Evolutionary conservation across 2,329 filamentous ascomycete genomes (phyloP), one percentile per base, ranked within the genome.

Genomic region (Botrytis sinoallii): DNA sequence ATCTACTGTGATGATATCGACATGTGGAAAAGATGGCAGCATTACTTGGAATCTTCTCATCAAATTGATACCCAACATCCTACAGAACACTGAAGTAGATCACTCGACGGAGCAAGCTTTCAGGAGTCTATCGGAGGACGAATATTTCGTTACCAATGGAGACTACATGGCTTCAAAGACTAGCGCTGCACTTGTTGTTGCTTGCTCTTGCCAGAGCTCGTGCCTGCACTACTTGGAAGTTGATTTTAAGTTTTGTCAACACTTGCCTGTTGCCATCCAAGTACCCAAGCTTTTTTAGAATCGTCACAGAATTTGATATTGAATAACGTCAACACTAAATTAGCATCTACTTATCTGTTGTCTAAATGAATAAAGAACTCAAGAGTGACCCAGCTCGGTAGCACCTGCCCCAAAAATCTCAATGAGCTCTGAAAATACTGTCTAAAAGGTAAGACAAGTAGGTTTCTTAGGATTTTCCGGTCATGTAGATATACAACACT

Each of bases 281-380:
- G 48, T 22, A 12, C 22, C 4, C 9, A 12, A 25, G 4, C 8
- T 25, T 12, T 52, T 22, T 10, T 7, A 25, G 32, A 3, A 12
- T 8, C 9, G 18, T 22, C 9, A 3, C 35, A 38, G 32, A 22
- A 38, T 60, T 25, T 25, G 46, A 25, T 12, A 4, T 10, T 12
- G 10, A 48, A 48, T 25, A n/a, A n/a, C 25, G 9, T 14, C 22
- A 52, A n/a, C 22, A n/a, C 22, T 52, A 52, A n/a, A 14, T n/a
- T n/a, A n/a, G 25, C 9, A 52, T 4, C 4, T 14, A n/a, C 0
- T 25, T 5, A 14, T 6, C 9, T 10, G 18, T n/a, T 6, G 12
- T 20, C 46, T 12, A 52, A 25, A 52, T n/a, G 25, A 7, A 8
- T 10, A 14, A 52, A 12, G 10, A 38, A 16, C 20, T 38, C 20